phyloP scores from a whole-genome alignment of 192 early-diverging fungal genomes.

The Umbelopsis ramanniana region DNA sequence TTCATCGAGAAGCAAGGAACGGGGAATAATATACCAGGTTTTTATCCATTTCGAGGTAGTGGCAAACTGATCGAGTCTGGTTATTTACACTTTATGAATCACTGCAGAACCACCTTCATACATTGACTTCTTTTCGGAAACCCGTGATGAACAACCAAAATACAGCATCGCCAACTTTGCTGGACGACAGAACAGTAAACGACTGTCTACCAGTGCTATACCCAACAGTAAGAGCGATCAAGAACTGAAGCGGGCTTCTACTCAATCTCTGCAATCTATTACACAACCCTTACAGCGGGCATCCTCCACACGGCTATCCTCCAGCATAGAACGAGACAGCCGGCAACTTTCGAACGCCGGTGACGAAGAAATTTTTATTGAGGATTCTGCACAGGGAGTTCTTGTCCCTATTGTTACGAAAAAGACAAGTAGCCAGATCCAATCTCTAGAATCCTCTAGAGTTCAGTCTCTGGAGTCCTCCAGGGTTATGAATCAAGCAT shows the following conservation, averaged over 20 bases:
- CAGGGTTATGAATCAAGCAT: conserved; percentile 7
- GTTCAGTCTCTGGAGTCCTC: neutral
- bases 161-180: conserved; percentile 12
- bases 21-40: conserved; percentile 57
- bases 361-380: conserved; percentile 17
- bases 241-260: neutral
- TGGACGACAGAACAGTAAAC: neutral
- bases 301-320: neutral
- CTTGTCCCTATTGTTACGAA: conserved; percentile 9
- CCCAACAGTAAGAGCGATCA: neutral
- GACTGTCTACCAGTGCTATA: neutral
- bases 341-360: neutral
- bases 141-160: neutral
- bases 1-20: conserved; percentile 70
- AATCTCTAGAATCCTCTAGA: neutral
- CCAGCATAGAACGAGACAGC: neutral
- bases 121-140: conserved; percentile 11
- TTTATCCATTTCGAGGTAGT: neutral
- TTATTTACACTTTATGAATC: neutral
- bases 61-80: neutral
- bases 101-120: conserved; percentile 6
- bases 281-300: neutral
- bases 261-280: neutral
- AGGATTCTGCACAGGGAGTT: conserved; percentile 7
- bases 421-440: neutral